phyloP scores from a whole-genome alignment of 805 yeast genomes.

The Candida sonorensis region DNA sequence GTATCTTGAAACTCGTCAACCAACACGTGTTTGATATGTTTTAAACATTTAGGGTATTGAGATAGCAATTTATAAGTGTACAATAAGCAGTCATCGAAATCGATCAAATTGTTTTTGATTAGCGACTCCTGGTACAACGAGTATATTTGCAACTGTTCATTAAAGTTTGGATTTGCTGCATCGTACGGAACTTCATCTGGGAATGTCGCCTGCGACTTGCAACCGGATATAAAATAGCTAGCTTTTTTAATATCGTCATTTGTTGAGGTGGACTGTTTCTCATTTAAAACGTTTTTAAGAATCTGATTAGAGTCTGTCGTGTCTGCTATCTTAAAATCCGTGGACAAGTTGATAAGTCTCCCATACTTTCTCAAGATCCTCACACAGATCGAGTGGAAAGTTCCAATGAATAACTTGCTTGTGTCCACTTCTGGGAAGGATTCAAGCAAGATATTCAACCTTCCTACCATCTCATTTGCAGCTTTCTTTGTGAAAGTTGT shows the following conservation, averaged over 20 bases:
- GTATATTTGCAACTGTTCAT: slow-evolving; percentile 37
- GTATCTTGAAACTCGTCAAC: slow-evolving; percentile 97
- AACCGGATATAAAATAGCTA: slow-evolving; percentile 41
- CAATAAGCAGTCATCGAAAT: slow-evolving; percentile 79
- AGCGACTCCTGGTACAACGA: slow-evolving; percentile 46
- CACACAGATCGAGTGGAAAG: slow-evolving; percentile 82
- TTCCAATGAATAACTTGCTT: slow-evolving; percentile 61
- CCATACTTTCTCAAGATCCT: slow-evolving; percentile 55
- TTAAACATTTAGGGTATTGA: slow-evolving; percentile 36
- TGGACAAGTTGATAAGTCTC: slow-evolving; percentile 33
- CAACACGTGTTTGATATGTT: slow-evolving; percentile 57
- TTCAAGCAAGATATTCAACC: slow-evolving; percentile 38
- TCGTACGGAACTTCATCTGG: slow-evolving; percentile 30
- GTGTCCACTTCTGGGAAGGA: slow-evolving; percentile 27
- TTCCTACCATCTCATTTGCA: slow-evolving; percentile 72
- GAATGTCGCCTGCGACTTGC: slow-evolving; percentile 46
- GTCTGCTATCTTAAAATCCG: slow-evolving; percentile 50
- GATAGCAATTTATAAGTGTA: slow-evolving; percentile 43
- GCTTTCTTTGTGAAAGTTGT: slow-evolving; percentile 95
- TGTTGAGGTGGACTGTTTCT: slow-evolving; percentile 7
- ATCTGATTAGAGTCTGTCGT: slow-evolving; percentile 51
- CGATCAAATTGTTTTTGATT: slow-evolving; percentile 39
- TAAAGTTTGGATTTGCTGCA: slow-evolving; percentile 20
- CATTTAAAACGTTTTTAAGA: slow-evolving; percentile 30
- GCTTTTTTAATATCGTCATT: slow-evolving; percentile 31